A percentile compares a stretch with the other conserved stretches of the same genome.
These are phyloP conservation scores for Neophaeococcomyces mojaviensis DNA, from an alignment of 2,329 filamentous ascomycete species.

Conservation along the genomic window DNA sequence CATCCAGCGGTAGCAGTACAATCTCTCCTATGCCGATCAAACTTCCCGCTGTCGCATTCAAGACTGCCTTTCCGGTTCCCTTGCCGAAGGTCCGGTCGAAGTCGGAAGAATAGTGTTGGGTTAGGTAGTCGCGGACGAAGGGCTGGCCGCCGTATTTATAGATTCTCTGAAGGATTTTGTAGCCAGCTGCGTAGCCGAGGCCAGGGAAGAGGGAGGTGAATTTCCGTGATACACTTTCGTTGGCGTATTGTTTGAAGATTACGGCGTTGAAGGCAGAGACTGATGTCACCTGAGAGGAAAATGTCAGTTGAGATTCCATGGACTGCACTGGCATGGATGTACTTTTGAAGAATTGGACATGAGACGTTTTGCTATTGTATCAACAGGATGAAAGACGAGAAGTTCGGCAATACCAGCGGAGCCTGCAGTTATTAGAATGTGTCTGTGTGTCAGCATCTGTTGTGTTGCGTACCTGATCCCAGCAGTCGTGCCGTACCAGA, in stretches of 20 bases:
- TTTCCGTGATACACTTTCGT: conserved; percentile 62
- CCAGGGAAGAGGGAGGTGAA: conserved; percentile 96
- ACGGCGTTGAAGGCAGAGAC: conserved; percentile 70
- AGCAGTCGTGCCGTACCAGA: conserved; percentile 80
- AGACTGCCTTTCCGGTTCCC: conserved; percentile 94
- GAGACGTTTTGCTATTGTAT: conserved; percentile 96
- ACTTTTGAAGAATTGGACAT: conserved; percentile 94
- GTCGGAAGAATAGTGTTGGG: conserved; percentile 65
- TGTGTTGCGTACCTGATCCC: conserved; percentile 65
- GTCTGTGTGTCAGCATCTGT: neutral
- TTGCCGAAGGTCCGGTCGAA: conserved; percentile 90
- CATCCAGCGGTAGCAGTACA: conserved; percentile 85
- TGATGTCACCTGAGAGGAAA: conserved; percentile 48
- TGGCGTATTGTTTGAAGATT: conserved; percentile 85
- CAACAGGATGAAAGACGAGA: conserved; percentile 88
- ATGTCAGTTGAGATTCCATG: conserved; percentile 4
- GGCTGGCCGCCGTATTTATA: conserved; percentile 99
- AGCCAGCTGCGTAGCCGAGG: conserved; percentile 92
- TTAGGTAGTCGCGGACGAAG: conserved; percentile 83
- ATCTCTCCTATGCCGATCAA: conserved; percentile 97
- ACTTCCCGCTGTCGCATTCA: conserved; percentile 94
- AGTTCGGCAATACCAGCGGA: conserved; percentile 89
- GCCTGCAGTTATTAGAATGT: conserved; percentile 46
- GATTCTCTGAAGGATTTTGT: conserved; percentile 93
- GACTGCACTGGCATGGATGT: conserved; percentile 21